A percentile compares a stretch with the other conserved stretches of the same genome.
Conservation (phyloP, 192 early-diverging fungal genomes). For the Dissophora globulifera region DNA sequence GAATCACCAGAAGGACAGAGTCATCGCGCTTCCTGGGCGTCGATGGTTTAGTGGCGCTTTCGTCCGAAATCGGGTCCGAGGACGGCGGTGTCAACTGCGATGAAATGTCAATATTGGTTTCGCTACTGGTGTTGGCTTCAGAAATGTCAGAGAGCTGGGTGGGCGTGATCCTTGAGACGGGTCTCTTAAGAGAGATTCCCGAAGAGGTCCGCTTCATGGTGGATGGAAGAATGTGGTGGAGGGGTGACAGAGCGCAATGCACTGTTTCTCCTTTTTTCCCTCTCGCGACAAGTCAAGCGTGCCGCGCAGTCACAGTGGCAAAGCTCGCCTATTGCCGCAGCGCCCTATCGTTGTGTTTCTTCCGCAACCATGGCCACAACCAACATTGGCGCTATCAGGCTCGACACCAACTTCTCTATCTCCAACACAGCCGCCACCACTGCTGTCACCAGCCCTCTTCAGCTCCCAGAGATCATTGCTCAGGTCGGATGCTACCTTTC, state of each 20-base stretch:
- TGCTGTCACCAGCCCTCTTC: not conserved
- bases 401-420: no score
- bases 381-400: no score
- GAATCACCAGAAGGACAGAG: slow-evolving; percentile 11
- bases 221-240: not conserved
- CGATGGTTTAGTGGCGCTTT: slow-evolving; percentile 7
- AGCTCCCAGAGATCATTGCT: slow-evolving; percentile 10
- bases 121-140: not conserved
- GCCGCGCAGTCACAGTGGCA: slow-evolving; percentile 1
- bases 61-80: not conserved
- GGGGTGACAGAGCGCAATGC: not conserved
- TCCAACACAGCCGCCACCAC: no score
- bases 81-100: slow-evolving; percentile 9
- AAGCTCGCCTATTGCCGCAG: no score
- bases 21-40: not conserved
- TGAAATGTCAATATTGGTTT: not conserved
- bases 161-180: slow-evolving; percentile 2
- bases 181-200: slow-evolving; percentile 47
- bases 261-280: not conserved
- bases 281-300: not conserved
- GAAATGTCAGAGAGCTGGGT: not conserved
- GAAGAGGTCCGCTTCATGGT: slow-evolving; percentile 38
- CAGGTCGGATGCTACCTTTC: slow-evolving; percentile 3
- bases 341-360: no score
- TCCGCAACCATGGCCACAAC: no score